These are phyloP conservation scores for Candida saitoana DNA, from an alignment of 805 yeast genomes.

Conservation along the genomic window DNA sequence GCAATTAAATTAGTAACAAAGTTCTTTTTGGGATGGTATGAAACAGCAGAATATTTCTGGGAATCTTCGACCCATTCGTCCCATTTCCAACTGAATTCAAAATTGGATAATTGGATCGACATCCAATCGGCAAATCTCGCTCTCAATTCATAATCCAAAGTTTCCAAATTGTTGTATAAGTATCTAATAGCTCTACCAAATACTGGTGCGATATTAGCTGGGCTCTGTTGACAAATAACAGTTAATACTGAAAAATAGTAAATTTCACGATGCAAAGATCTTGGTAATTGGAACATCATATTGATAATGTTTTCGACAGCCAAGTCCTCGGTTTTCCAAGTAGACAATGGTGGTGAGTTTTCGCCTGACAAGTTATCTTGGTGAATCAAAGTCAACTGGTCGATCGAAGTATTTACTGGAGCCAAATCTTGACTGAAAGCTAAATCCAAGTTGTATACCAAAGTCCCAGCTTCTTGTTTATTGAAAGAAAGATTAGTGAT, in stretches of 20 bases:
- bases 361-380: conserved; percentile 41
- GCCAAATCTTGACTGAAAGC: conserved; percentile 59
- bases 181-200: conserved; percentile 88
- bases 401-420: conserved; percentile 71
- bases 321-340: conserved; percentile 89
- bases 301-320: conserved; percentile 79
- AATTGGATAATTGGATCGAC: conserved; percentile 86
- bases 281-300: conserved; percentile 72
- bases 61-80: conserved; percentile 79
- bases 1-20: conserved; percentile 75
- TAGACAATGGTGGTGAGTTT: conserved; percentile 47
- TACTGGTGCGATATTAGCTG: conserved; percentile 81
- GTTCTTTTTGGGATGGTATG: conserved; percentile 67
- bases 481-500: conserved; percentile 83
- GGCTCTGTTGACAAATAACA: conserved; percentile 77
- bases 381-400: conserved; percentile 48
- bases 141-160: conserved; percentile 72
- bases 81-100: conserved; percentile 98
- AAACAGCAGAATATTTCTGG: conserved; percentile 35
- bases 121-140: conserved; percentile 84
- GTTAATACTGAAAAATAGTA: conserved; percentile 83
- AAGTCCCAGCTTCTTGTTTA: conserved; percentile 80
- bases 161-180: conserved; percentile 63
- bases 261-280: conserved; percentile 59
- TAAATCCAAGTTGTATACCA: conserved; percentile 66